Base-by-base conservation (phyloP, 108 stramenopile species). In the Conticribra weissflogii region DNA sequence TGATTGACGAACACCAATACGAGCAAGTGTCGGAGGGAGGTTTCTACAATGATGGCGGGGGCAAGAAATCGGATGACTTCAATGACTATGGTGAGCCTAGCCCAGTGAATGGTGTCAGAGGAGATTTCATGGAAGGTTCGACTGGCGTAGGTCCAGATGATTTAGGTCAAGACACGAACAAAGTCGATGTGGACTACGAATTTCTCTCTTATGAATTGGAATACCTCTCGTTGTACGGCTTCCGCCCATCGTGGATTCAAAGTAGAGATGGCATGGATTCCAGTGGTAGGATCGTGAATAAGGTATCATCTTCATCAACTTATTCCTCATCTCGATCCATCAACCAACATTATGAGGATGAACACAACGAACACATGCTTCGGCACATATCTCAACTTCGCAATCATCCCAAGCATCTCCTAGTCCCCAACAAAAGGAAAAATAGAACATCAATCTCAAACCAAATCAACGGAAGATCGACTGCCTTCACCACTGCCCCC, bases 131-230 rank as follows among this genome's bases (percentile, higher is more conserved):
- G 21, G 29, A 29, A 8, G 59, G 47, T 2, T 8, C 21, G 18
- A 59, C 49, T 49, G 50, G 48, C 33, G 17, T 71, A 14, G 58
- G 21, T 28, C 27, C 71, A 1, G 17, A 46, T 64, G 73, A 59
- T 21, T 47, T 30, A 21, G 1, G 22, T 4, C 48, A 68, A 2
- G 30, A 74, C 63, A 25, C 0, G 45, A 23, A 63, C 33, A 18
- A 41, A 2, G 48, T n/a, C 8, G 53, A 66, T 19, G 21, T 79
- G 19, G 73, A 75, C 48, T 28, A 46, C 14, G 73, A 73, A 44
- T 78, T 79, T 24, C 44, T 74, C 32, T 63, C 72, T 18, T 79
- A 69, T 50, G 66, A 74, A 47, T 34, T 78, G 52, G 76, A 78
- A 54, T 68, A 78, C 55, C 72, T 82, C 19, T 60, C 66, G 2